These are phyloP conservation scores for Malassezia caprae DNA, from an alignment of 1,284 basidiomycete species.

Conservation along the genomic window DNA sequence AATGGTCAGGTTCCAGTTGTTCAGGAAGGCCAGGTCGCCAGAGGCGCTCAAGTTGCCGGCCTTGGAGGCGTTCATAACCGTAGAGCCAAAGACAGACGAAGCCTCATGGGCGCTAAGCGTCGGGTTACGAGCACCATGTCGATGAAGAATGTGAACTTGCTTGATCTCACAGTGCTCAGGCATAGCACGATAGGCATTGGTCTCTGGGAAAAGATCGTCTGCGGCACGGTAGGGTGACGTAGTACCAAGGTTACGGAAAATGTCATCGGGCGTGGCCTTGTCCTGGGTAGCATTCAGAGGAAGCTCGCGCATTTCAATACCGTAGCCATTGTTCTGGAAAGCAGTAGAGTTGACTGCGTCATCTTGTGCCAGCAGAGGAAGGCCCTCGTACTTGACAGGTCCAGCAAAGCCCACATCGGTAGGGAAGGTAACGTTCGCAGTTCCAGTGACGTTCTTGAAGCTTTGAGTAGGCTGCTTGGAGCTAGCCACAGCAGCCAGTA, in stretches of 20 bases:
- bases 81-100: not conserved
- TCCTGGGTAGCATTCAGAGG: conserved; percentile 18
- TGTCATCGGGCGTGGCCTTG: conserved; percentile 19
- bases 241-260: conserved; percentile 31
- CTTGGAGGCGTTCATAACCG: not conserved
- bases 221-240: conserved; percentile 11
- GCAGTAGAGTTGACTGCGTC: conserved; percentile 24
- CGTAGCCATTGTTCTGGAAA: not conserved
- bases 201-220: conserved; percentile 15
- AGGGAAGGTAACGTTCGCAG: conserved; percentile 26
- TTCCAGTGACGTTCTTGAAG: conserved; percentile 12
- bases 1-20: conserved; percentile 56
- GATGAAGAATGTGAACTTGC: conserved; percentile 42
- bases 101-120: conserved; percentile 5
- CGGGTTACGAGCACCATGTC: conserved; percentile 42
- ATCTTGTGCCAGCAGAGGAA: conserved; percentile 28
- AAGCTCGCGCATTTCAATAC: conserved; percentile 24
- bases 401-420: conserved; percentile 39
- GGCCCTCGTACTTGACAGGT: conserved; percentile 17
- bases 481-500: not conserved
- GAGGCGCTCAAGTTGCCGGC: conserved; percentile 43
- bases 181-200: conserved; percentile 3
- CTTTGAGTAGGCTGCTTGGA: not conserved
- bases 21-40: conserved; percentile 63
- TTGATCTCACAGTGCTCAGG: conserved; percentile 22